These are phyloP conservation scores for Suillus ampliporus DNA, from an alignment of 768 basidiomycete genomes.

Conservation along the genomic window DNA sequence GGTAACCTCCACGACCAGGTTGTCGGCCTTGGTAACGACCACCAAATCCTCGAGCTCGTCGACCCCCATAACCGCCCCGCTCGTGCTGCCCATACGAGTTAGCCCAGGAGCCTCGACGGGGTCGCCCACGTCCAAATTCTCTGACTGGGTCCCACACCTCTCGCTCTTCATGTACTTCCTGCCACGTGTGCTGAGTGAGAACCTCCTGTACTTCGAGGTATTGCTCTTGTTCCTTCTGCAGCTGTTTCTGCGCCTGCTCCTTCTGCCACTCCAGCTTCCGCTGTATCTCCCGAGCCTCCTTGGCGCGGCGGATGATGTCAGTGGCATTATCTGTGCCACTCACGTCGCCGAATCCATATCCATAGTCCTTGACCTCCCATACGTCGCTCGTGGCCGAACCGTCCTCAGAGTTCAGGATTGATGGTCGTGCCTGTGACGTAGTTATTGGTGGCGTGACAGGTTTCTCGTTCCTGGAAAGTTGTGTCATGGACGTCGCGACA, in stretches of 20 bases:
- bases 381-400: constrained; percentile 39
- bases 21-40: constrained; percentile 45
- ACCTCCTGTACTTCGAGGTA: constrained; percentile 14
- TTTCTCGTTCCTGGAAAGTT: neutral
- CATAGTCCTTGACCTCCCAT: constrained; percentile 65
- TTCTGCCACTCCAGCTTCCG: constrained; percentile 22
- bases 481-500: neutral
- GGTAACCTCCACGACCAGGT: constrained; percentile 40
- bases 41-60: constrained; percentile 44
- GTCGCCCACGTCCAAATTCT: constrained; percentile 28
- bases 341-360: constrained; percentile 64
- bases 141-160: constrained; percentile 30
- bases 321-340: constrained; percentile 44
- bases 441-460: neutral
- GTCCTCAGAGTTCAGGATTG: constrained; percentile 19
- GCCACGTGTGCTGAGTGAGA: constrained; percentile 26
- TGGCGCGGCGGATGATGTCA: constrained; percentile 34
- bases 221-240: constrained; percentile 22
- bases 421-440: constrained; percentile 9
- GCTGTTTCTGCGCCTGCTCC: constrained; percentile 18
- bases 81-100: constrained; percentile 31
- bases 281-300: constrained; percentile 33
- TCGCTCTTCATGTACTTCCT: constrained; percentile 29
- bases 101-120: constrained; percentile 40
- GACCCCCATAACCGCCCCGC: constrained; percentile 34